Conservation (phyloP, 306 rosid genomes). For the Rosa multiflora region DNA sequence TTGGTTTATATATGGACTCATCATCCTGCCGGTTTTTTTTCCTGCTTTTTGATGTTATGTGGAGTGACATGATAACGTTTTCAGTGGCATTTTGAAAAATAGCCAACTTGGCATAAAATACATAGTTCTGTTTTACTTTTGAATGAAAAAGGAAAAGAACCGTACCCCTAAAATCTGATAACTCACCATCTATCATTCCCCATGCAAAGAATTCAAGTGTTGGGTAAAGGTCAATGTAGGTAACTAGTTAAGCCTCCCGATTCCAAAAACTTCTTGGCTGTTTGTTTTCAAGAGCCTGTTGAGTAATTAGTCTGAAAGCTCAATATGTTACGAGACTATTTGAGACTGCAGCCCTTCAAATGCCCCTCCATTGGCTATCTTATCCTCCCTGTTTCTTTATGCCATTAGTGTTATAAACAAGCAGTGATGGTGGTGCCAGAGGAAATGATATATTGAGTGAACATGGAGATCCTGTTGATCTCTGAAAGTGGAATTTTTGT, state of each 20-base stretch:
- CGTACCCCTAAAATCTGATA: background rate
- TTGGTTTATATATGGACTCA: slow-evolving; percentile 9
- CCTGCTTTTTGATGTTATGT: background rate
- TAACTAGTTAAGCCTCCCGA: background rate
- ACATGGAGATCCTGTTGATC: background rate
- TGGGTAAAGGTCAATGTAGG: background rate
- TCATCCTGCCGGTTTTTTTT: background rate
- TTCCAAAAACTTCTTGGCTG: background rate
- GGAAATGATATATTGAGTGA: background rate
- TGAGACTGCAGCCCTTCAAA: background rate
- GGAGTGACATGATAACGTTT: background rate
- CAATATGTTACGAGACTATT: background rate
- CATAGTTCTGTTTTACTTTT: background rate
- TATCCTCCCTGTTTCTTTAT: background rate
- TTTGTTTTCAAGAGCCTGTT: background rate
- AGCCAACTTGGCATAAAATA: background rate
- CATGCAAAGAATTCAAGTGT: background rate
- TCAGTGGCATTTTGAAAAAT: background rate
- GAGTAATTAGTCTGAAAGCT: background rate
- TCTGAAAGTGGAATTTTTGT: background rate
- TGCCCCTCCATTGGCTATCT: background rate
- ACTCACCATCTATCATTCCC: background rate
- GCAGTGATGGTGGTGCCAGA: background rate
- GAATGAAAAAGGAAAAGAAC: background rate
- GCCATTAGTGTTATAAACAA: background rate